Evolutionary conservation across 306 rosid species (phyloP).

Genomic region (Dalbergia cultrata): DNA sequence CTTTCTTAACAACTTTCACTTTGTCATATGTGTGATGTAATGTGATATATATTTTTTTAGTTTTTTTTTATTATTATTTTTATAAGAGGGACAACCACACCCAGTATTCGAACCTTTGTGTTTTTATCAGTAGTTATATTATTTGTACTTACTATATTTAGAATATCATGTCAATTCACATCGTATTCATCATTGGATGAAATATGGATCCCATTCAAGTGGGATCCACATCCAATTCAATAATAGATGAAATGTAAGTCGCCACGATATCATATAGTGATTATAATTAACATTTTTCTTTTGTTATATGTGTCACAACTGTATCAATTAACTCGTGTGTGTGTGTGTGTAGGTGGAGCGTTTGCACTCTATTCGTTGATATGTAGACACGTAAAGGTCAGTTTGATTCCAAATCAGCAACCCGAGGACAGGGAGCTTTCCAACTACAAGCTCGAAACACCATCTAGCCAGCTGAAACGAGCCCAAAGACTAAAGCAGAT

Average conservation of each 20-base stretch:
- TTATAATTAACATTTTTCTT: too few species aligned
- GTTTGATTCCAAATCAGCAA: constrained; percentile 74
- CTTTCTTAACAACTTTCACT: not conserved
- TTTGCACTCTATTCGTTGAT: constrained; percentile 79
- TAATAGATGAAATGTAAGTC: too few species aligned
- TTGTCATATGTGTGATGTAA: not conserved
- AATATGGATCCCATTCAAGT: too few species aligned
- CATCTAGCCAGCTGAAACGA: constrained; percentile 55
- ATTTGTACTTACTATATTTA: too few species aligned
- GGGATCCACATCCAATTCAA: too few species aligned
- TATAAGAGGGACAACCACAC: too few species aligned
- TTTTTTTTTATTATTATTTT: not conserved
- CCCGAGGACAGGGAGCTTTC: constrained; percentile 78
- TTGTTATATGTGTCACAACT: too few species aligned
- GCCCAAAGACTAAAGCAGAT: constrained; percentile 54
- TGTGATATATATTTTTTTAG: not conserved
- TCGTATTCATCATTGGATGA: too few species aligned
- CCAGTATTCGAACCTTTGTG: too few species aligned
- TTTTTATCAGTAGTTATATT: too few species aligned
- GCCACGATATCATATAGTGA: too few species aligned
- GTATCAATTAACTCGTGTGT: not conserved
- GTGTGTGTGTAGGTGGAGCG: constrained; percentile 64
- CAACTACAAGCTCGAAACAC: constrained; percentile 57
- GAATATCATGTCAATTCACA: too few species aligned
- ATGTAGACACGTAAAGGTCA: constrained; percentile 62